Percentiles rank a stretch among this genome's conserved stretches.
These are phyloP conservation scores for Petunia secreta DNA, from an alignment of 257 asterid species.

Conservation along the genomic window DNA sequence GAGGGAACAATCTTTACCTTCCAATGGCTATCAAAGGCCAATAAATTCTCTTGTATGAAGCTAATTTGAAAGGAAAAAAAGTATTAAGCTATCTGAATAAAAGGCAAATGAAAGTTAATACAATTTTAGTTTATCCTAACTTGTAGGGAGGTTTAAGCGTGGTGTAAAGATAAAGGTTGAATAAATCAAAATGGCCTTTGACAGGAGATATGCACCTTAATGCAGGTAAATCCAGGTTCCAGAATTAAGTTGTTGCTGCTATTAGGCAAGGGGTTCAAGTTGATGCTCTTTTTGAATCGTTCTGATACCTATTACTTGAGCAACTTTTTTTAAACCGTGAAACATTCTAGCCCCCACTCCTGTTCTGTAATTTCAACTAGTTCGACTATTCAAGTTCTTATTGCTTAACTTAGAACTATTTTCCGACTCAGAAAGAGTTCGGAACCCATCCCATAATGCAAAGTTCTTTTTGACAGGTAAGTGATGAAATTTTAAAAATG, in stretches of 20 bases:
- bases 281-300: not conserved
- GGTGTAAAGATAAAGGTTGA: not conserved
- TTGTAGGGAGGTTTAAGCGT: not conserved
- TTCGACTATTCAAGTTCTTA: not conserved
- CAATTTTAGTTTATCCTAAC: not conserved
- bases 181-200: not conserved
- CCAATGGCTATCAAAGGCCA: conserved; percentile 17
- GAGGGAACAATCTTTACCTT: not conserved
- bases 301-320: not conserved
- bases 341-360: not conserved
- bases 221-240: not conserved
- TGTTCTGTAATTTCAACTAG: not conserved
- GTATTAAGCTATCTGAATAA: not conserved
- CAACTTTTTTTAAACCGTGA: not conserved
- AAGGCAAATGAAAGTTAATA: not conserved
- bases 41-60: not conserved
- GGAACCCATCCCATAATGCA: not conserved
- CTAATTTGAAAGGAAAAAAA: not conserved
- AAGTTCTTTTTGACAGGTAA: too few species aligned
- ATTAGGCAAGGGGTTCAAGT: not conserved
- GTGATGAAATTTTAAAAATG: not conserved
- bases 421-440: not conserved
- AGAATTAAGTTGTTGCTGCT: not conserved
- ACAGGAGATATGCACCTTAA: not conserved
- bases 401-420: not conserved